Percentiles rank a stretch among this genome's conserved stretches.
Conservation (phyloP, 1,284 basidiomycete genomes). For the Boletus holoroseus region DNA sequence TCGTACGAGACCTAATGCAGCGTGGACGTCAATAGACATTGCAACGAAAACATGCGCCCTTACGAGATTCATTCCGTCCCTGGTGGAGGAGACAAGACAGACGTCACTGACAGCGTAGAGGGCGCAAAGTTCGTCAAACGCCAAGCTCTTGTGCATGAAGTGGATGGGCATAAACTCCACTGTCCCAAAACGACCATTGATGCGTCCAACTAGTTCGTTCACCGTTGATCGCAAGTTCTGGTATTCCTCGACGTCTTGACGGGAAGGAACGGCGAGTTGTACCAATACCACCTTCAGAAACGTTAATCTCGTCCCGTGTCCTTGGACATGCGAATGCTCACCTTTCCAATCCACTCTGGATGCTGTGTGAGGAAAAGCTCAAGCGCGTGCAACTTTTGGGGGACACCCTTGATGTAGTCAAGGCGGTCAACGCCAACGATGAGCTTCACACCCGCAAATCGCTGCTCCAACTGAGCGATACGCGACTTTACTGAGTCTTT, state of each 20-base stretch:
- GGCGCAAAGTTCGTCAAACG: slow-evolving; percentile 94
- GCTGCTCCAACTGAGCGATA: slow-evolving; percentile 76
- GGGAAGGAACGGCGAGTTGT: slow-evolving; percentile 94
- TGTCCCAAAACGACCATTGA: slow-evolving; percentile 97
- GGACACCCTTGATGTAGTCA: slow-evolving; percentile 99
- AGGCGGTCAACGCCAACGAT: slow-evolving; percentile 97
- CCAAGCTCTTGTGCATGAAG: slow-evolving; percentile 93
- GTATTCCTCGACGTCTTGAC: slow-evolving; percentile 98
- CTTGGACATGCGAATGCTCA: slow-evolving; percentile 20
- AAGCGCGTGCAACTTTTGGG: slow-evolving; percentile 94
- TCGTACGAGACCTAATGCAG: slow-evolving; percentile 89
- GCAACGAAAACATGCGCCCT: slow-evolving; percentile 8
- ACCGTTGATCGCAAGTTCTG: slow-evolving; percentile 95
- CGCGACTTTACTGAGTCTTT: slow-evolving; percentile 76
- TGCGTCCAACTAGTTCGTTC: slow-evolving; percentile 96
- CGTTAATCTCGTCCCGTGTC: background rate
- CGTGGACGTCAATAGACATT: slow-evolving; percentile 12
- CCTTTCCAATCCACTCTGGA: slow-evolving; percentile 99
- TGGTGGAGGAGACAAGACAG: slow-evolving; percentile 90
- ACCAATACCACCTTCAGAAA: slow-evolving; percentile 80
- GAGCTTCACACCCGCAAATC: slow-evolving; percentile 93
- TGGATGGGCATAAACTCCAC: slow-evolving; percentile 99
- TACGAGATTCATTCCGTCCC: slow-evolving; percentile 99
- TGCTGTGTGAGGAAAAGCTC: slow-evolving; percentile 96
- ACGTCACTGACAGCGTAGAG: slow-evolving; percentile 96